Evolutionary conservation across 495 filamentous ascomycete species (phyloP).

Genomic region (Aspergillus sclerotioniger): DNA sequence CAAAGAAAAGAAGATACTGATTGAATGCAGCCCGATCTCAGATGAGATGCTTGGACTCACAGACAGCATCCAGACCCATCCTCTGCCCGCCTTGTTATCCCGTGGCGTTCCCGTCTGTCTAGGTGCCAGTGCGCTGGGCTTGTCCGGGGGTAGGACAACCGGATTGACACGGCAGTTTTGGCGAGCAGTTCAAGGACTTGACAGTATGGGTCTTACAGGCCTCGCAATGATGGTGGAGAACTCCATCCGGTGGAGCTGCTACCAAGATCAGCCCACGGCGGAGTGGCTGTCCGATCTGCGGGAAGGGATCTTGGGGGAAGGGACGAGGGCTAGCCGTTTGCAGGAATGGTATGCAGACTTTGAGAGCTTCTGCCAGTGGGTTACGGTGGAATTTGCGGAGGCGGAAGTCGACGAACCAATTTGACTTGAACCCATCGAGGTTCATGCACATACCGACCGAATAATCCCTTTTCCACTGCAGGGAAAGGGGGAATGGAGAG

Average conservation of each 20-base stretch:
- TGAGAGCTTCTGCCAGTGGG: slow-evolving; percentile 90
- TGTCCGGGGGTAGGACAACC: slow-evolving; percentile 71
- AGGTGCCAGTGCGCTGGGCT: slow-evolving; percentile 82
- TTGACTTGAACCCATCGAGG: background rate
- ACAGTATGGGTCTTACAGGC: slow-evolving; percentile 69
- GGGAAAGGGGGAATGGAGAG: too few species aligned
- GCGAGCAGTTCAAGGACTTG: slow-evolving; percentile 83
- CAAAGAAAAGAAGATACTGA: slow-evolving; percentile 79
- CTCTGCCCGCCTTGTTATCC: slow-evolving; percentile 79
- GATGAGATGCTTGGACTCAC: slow-evolving; percentile 81
- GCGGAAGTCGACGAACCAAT: background rate
- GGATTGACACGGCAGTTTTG: slow-evolving; percentile 88
- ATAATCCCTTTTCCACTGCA: background rate
- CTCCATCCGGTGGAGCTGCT: slow-evolving; percentile 85
- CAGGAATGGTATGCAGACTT: slow-evolving; percentile 76
- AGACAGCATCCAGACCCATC: slow-evolving; percentile 71
- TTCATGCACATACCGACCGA: background rate
- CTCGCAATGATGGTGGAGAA: slow-evolving; percentile 88
- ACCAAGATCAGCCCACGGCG: slow-evolving; percentile 68
- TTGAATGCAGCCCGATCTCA: slow-evolving; percentile 85
- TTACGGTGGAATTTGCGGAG: slow-evolving; percentile 69
- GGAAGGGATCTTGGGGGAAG: slow-evolving; percentile 70
- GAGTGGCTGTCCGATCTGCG: slow-evolving; percentile 71
- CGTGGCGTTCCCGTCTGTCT: slow-evolving; percentile 67
- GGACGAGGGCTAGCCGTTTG: slow-evolving; percentile 67